phyloP scores from a whole-genome alignment of 306 rosid species.

The Cucumis sativus region DNA sequence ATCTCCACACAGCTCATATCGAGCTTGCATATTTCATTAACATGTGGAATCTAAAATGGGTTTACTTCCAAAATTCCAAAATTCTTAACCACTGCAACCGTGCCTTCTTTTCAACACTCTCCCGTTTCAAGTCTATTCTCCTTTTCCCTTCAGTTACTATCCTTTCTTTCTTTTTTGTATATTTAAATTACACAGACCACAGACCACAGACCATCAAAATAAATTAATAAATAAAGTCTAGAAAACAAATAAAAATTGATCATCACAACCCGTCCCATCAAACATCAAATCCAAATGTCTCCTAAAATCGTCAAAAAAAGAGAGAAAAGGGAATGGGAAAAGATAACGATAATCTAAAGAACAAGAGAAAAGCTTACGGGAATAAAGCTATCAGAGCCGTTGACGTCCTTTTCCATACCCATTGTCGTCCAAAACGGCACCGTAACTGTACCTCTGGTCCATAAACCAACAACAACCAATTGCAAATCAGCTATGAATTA shows the following conservation, averaged over 20 bases:
- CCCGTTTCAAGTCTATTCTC: background rate
- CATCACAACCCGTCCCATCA: background rate
- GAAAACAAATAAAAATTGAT: background rate
- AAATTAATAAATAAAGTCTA: background rate
- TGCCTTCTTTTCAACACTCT: background rate
- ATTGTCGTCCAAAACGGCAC: slow-evolving; percentile 13
- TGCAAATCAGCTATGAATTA: background rate
- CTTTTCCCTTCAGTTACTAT: background rate
- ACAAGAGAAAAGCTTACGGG: slow-evolving; percentile 23
- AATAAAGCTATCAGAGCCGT: slow-evolving; percentile 20
- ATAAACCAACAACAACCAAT: background rate
- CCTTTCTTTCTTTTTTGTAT: background rate
- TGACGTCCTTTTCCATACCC: slow-evolving; percentile 16
- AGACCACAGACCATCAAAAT: background rate
- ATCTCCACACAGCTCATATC: background rate
- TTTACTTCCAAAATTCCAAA: background rate
- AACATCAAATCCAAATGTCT: background rate
- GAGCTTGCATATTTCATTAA: background rate
- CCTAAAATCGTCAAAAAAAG: background rate
- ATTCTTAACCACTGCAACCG: background rate
- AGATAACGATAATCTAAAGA: background rate
- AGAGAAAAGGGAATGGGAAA: background rate
- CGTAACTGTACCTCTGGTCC: slow-evolving; percentile 26
- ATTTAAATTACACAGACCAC: background rate
- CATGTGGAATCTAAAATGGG: background rate